A percentile compares a stretch with the other conserved stretches of the same genome.
These are phyloP conservation scores for Vigna hirtella DNA, from an alignment of 306 rosid genomes.

Conservation along the genomic window DNA sequence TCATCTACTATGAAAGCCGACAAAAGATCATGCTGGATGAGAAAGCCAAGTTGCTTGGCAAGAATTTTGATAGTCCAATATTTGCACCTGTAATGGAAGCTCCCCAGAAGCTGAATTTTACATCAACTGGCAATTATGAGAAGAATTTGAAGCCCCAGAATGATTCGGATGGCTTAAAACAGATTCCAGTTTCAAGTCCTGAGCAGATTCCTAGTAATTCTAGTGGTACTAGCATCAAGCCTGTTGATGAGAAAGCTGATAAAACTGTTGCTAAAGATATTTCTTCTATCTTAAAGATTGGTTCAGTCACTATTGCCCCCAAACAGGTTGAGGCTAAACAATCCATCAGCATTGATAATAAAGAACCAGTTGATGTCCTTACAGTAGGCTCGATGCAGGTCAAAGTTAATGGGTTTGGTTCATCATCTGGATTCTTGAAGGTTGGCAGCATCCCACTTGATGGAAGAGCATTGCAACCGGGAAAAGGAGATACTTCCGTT, in stretches of 20 bases:
- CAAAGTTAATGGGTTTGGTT: constrained; percentile 58
- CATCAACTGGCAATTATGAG: constrained; percentile 47
- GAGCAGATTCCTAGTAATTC: constrained; percentile 49
- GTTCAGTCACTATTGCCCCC: constrained; percentile 64
- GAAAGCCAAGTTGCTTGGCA: constrained; percentile 68
- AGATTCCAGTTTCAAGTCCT: constrained; percentile 43
- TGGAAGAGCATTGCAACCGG: constrained; percentile 54
- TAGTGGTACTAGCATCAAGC: constrained; percentile 28
- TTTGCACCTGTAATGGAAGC: constrained; percentile 57
- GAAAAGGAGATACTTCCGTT: constrained; percentile 46
- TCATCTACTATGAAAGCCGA: constrained; percentile 87
- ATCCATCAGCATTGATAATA: constrained; percentile 39
- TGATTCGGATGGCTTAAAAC: constrained; percentile 46
- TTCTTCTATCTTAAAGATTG: constrained; percentile 65
- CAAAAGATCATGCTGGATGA: constrained; percentile 90
- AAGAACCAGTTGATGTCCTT: constrained; percentile 54
- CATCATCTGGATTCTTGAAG: constrained; percentile 58
- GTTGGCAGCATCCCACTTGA: constrained; percentile 81
- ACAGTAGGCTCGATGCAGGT: constrained; percentile 79
- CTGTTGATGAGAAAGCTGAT: constrained; percentile 47
- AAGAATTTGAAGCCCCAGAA: constrained; percentile 44
- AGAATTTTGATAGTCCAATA: constrained; percentile 59
- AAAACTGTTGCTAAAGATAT: constrained; percentile 43
- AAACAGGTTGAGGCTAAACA: constrained; percentile 53
- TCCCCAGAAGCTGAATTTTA: constrained; percentile 61